Conservation (phyloP, 179 eudicot genomes). For the Monotropa hypopitys region DNA sequence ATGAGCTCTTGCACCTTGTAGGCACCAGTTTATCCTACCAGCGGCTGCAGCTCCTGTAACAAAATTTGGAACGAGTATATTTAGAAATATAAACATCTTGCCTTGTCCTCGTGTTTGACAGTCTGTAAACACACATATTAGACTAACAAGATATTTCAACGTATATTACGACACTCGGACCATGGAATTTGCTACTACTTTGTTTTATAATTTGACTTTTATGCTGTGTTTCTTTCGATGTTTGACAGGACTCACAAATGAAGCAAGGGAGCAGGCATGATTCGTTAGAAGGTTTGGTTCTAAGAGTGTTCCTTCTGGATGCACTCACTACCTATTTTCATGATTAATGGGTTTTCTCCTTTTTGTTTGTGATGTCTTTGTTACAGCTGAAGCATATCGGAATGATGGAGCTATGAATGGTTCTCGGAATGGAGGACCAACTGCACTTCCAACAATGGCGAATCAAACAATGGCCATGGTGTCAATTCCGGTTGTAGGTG, state of each 20-base stretch:
- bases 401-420: conserved; percentile 48
- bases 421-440: conserved; percentile 62
- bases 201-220: not conserved
- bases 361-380: conserved; percentile 1
- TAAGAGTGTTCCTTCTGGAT: conserved; percentile 6
- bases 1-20: not conserved
- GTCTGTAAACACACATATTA: not conserved
- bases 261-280: conserved; percentile 51
- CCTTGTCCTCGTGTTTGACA: not conserved
- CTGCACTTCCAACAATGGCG: conserved; percentile 39
- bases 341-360: not conserved
- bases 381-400: conserved; percentile 55
- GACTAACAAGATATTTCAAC: not conserved
- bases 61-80: not conserved
- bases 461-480: conserved; percentile 46
- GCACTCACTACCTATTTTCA: not conserved
- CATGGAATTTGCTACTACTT: not conserved
- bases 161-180: not conserved
- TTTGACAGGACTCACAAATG: conserved; percentile 52
- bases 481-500: conserved; percentile 54
- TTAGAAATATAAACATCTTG: not conserved
- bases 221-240: not conserved
- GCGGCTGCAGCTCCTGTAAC: too few species aligned
- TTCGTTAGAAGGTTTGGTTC: conserved; percentile 43
- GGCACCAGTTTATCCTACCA: not conserved